Conservation (phyloP, 2,329 filamentous ascomycete species). For the Clonostachys sp. region DNA sequence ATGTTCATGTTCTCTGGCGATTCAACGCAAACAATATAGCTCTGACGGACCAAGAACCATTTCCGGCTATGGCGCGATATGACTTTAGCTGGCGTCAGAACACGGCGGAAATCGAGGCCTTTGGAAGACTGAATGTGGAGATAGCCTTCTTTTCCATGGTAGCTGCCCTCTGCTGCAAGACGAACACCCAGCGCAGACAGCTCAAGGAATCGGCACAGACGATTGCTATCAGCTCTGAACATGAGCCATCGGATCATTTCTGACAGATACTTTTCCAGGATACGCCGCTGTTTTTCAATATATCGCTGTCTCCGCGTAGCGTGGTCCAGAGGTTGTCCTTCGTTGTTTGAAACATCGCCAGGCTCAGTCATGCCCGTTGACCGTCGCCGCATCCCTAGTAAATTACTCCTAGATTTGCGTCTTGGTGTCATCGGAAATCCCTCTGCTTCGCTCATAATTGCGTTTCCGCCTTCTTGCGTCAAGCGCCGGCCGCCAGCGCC, state of each 20-base stretch:
- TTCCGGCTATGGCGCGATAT: constrained; percentile 83
- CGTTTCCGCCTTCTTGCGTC: constrained; percentile 61
- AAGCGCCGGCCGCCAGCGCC: constrained; percentile 33
- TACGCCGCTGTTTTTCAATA: constrained; percentile 76
- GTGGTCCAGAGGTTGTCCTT: constrained; percentile 37
- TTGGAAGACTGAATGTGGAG: constrained; percentile 89
- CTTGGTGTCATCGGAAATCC: constrained; percentile 23
- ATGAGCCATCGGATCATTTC: constrained; percentile 96
- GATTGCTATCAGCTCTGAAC: constrained; percentile 92
- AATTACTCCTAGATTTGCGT: constrained; percentile 47
- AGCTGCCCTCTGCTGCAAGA: constrained; percentile 90
- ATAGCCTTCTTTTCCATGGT: constrained; percentile 95
- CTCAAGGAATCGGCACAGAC: constrained; percentile 92
- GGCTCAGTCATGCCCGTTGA: constrained; percentile 45
- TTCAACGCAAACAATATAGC: constrained; percentile 97
- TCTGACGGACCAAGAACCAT: constrained; percentile 97
- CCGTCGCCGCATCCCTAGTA: constrained; percentile 48
- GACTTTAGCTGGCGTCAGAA: constrained; percentile 73
- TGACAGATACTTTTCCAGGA: constrained; percentile 84
- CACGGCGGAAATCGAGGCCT: constrained; percentile 78
- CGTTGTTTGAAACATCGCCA: constrained; percentile 34
- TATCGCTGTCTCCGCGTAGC: constrained; percentile 50
- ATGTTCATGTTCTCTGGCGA: constrained; percentile 98
- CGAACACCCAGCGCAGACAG: constrained; percentile 90
- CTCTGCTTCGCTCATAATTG: constrained; percentile 25